Percentiles rank a stretch among this genome's conserved stretches.
phyloP scores from a whole-genome alignment of 257 asterid species.

The Plantago major region DNA sequence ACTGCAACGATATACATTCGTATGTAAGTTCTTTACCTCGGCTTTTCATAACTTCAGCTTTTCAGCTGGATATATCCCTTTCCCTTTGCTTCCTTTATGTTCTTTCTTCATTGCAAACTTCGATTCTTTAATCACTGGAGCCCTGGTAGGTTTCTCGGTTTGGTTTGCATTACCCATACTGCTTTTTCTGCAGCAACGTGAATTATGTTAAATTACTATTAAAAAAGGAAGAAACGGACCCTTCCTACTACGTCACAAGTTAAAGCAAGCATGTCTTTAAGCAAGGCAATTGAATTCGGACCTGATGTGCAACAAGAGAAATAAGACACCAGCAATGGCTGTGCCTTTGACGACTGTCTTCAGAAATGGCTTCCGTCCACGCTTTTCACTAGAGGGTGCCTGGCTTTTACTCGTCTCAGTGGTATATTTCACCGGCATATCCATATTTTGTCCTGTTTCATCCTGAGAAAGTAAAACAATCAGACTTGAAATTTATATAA shows the following conservation, averaged over 20 bases:
- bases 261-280: neutral
- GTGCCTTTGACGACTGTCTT: constrained; percentile 68
- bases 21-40: neutral
- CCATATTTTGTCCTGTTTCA: constrained; percentile 3
- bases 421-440: constrained; percentile 13
- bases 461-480: constrained; percentile 30
- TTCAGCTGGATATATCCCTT: constrained; percentile 55
- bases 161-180: constrained; percentile 32
- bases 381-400: constrained; percentile 26
- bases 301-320: constrained; percentile 67
- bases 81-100: constrained; percentile 27
- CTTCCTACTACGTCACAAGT: neutral
- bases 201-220: neutral
- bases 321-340: constrained; percentile 58
- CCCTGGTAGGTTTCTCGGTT: constrained; percentile 17
- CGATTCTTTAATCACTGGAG: constrained; percentile 20
- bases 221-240: constrained; percentile 4
- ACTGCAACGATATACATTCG: neutral
- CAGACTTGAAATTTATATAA: neutral
- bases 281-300: constrained; percentile 17
- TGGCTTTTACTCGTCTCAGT: constrained; percentile 18
- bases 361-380: constrained; percentile 36
- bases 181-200: constrained; percentile 33
- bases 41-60: constrained; percentile 46
- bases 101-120: constrained; percentile 32